These are phyloP conservation scores for Fraxinus pennsylvanica DNA, from an alignment of 257 asterid genomes.

Conservation along the genomic window DNA sequence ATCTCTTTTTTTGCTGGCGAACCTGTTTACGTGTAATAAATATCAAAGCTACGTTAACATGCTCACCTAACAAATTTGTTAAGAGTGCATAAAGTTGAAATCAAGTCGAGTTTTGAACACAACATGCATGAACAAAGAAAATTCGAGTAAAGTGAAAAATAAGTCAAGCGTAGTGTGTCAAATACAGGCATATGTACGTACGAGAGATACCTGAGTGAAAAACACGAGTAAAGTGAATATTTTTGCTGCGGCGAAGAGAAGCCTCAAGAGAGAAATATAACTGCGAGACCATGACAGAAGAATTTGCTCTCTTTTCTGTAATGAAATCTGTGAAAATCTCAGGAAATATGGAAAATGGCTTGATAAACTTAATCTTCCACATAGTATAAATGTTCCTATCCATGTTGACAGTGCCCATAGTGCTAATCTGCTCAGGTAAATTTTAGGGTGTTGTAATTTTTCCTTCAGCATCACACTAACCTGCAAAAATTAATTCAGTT, in stretches of 20 bases:
- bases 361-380: constrained; percentile 62
- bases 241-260: constrained; percentile 46
- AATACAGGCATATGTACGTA: no score
- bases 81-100: not conserved
- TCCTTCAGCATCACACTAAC: constrained; percentile 40
- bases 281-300: constrained; percentile 63
- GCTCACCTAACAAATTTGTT: no score
- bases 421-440: constrained; percentile 35
- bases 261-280: constrained; percentile 40
- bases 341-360: constrained; percentile 51
- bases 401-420: constrained; percentile 59
- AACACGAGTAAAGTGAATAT: constrained; percentile 45
- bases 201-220: constrained; percentile 60
- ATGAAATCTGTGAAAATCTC: constrained; percentile 49
- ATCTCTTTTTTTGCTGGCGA: not conserved
- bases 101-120: not conserved
- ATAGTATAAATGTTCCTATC: constrained; percentile 59
- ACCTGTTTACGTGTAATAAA: no score
- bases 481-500: constrained; percentile 27
- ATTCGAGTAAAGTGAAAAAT: not conserved
- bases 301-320: constrained; percentile 41
- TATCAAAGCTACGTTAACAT: no score
- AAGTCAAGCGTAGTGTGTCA: no score
- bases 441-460: constrained; percentile 56
- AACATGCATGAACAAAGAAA: no score